Conservation (phyloP, 805 yeast genomes). For the Candida rishiriensis region DNA sequence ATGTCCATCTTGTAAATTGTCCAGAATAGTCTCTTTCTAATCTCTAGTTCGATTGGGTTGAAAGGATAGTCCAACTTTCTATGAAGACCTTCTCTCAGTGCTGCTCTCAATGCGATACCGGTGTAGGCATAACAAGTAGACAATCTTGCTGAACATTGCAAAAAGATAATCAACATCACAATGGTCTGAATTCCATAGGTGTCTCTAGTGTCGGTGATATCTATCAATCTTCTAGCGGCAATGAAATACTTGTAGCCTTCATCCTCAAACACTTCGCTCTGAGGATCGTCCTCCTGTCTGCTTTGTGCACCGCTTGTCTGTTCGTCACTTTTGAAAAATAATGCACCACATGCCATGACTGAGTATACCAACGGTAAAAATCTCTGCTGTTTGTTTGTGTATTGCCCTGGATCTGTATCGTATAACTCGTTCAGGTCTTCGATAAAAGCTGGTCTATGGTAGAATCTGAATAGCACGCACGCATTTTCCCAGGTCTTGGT, state of each 20-base stretch:
- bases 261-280: constrained; percentile 47
- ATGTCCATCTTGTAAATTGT: constrained; percentile 88
- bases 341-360: constrained; percentile 84
- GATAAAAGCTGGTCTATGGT: constrained; percentile 77
- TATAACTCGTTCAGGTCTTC: constrained; percentile 72
- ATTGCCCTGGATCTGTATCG: constrained; percentile 67
- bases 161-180: constrained; percentile 78
- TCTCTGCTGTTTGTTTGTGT: constrained; percentile 67
- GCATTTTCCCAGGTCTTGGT: constrained; percentile 81
- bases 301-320: constrained; percentile 23
- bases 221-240: constrained; percentile 75
- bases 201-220: constrained; percentile 80
- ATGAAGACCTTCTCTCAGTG: constrained; percentile 79
- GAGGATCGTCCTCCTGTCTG: constrained; percentile 24
- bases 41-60: constrained; percentile 77
- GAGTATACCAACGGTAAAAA: constrained; percentile 79
- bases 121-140: constrained; percentile 86
- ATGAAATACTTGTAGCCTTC: constrained; percentile 78
- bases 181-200: constrained; percentile 79
- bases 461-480: constrained; percentile 78
- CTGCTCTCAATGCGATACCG: constrained; percentile 81
- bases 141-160: constrained; percentile 84
- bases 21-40: constrained; percentile 82
- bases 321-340: constrained; percentile 55
- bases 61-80: constrained; percentile 59